phyloP scores from a whole-genome alignment of 2,329 filamentous ascomycete genomes.

The Colletotrichum melonis region DNA sequence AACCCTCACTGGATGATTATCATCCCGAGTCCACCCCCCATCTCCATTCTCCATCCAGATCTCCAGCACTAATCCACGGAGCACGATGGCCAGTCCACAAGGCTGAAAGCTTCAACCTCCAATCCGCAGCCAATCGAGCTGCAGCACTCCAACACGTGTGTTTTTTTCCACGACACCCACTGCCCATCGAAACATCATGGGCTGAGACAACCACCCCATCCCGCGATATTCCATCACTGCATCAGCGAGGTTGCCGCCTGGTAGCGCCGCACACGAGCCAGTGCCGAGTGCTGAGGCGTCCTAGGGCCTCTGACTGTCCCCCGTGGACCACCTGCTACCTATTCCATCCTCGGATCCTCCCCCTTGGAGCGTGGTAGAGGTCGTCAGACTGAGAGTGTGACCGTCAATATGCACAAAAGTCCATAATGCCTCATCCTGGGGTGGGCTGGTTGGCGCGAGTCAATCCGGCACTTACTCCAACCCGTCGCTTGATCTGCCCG shows the following conservation, averaged over 20 bases:
- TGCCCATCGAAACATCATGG: background rate
- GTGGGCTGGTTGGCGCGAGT: constrained; percentile 27
- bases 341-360: background rate
- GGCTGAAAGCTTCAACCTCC: constrained; percentile 19
- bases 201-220: constrained; percentile 9
- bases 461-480: constrained; percentile 23
- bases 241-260: background rate
- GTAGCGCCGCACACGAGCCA: constrained; percentile 14
- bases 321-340: constrained; percentile 10
- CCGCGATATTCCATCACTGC: background rate
- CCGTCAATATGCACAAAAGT: constrained; percentile 2
- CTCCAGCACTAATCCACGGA: constrained; percentile 10
- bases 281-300: background rate
- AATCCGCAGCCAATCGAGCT: constrained; percentile 27
- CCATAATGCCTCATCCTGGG: constrained; percentile 20
- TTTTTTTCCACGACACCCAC: constrained; percentile 5
- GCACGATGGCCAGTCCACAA: constrained; percentile 27
- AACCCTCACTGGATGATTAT: constrained; percentile 1
- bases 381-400: constrained; percentile 18
- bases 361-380: background rate
- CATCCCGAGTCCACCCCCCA: background rate
- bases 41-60: background rate
- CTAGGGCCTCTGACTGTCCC: constrained; percentile 12
- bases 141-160: constrained; percentile 23
- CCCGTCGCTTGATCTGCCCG: constrained; percentile 25